Conservation (phyloP, 2,329 filamentous ascomycete genomes). For the Sphaerulina musiva region DNA sequence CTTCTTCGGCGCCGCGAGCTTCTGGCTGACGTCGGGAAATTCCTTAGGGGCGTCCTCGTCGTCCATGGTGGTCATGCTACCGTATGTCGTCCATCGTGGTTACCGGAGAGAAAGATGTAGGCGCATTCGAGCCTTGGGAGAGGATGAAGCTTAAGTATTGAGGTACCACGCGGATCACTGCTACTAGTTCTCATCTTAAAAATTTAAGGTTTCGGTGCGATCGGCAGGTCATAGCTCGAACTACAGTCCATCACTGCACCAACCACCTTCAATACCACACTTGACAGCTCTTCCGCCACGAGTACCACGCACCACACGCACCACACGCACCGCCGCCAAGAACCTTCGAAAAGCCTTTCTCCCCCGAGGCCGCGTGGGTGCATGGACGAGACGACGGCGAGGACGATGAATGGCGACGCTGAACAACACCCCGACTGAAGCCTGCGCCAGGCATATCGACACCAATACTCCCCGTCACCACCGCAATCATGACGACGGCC, state of each 20-base stretch:
- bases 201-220: no score
- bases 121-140: no score
- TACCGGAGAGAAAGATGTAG: no score
- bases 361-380: background rate
- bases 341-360: background rate
- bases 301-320: background rate
- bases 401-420: conserved; percentile 6
- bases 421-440: conserved; percentile 4
- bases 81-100: no score
- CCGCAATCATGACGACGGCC: conserved; percentile 26
- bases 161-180: no score
- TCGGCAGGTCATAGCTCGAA: no score
- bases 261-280: no score
- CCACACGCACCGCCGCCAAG: no score
- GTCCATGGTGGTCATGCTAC: conserved; percentile 12
- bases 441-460: conserved; percentile 6
- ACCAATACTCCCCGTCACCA: background rate
- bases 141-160: no score
- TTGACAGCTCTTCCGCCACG: background rate
- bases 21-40: conserved; percentile 68
- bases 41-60: conserved; percentile 29
- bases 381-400: conserved; percentile 4
- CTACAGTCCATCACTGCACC: no score
- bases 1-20: conserved; percentile 68
- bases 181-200: no score